phyloP scores from a whole-genome alignment of 345 rosid species.

The Excoecaria agallocha region DNA sequence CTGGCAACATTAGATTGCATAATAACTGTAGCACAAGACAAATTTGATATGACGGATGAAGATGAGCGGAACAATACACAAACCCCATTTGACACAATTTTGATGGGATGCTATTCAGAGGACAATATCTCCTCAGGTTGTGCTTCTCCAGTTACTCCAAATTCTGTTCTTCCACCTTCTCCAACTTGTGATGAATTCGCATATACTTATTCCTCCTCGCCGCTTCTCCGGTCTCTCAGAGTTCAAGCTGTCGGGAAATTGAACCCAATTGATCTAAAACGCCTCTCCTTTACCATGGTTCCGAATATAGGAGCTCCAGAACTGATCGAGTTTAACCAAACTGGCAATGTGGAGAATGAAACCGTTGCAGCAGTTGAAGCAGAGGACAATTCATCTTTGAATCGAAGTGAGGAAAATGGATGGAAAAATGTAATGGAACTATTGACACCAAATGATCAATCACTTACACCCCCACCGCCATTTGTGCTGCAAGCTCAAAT shows the following conservation, averaged over 20 bases:
- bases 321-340: constrained; percentile 17
- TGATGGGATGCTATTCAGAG: constrained; percentile 40
- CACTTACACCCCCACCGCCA: constrained; percentile 23
- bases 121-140: constrained; percentile 29
- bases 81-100: constrained; percentile 25
- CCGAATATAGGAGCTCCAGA: constrained; percentile 36
- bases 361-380: constrained; percentile 17
- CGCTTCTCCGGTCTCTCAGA: constrained; percentile 44
- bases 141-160: constrained; percentile 51
- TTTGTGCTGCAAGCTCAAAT: not conserved
- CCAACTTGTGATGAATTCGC: constrained; percentile 14
- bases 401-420: not conserved
- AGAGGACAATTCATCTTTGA: constrained; percentile 6
- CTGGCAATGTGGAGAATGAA: constrained; percentile 27
- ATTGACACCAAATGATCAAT: not conserved
- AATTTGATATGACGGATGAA: constrained; percentile 59
- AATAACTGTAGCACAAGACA: constrained; percentile 50
- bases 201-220: constrained; percentile 25
- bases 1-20: constrained; percentile 57
- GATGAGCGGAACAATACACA: constrained; percentile 41
- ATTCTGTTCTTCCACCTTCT: constrained; percentile 44
- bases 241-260: constrained; percentile 69
- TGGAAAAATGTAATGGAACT: not conserved
- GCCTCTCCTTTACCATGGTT: constrained; percentile 50
- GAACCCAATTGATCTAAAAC: constrained; percentile 64